Evolutionary conservation across 352 stramenopile genomes (phyloP).

Genomic region (Pythium vanterpoolii): DNA sequence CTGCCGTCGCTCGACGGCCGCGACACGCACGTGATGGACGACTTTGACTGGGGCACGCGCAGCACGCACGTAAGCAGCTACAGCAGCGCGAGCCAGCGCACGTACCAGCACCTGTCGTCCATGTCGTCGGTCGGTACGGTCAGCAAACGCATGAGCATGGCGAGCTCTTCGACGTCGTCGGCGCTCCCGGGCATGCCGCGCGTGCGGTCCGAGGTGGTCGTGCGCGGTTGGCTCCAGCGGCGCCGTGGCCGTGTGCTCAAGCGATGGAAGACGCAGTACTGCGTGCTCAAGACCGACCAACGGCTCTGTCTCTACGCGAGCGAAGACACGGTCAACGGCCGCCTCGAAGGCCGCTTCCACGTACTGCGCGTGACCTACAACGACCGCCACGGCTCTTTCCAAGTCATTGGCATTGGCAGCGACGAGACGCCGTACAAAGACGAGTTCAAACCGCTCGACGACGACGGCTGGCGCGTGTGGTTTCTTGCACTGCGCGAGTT

Average conservation of each 20-base stretch:
- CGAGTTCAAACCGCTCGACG: slow-evolving; percentile 38
- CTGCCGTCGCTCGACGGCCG: slow-evolving; percentile 8
- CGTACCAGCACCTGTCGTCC: slow-evolving; percentile 1
- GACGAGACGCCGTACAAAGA: slow-evolving; percentile 43
- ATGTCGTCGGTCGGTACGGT: slow-evolving; percentile 4
- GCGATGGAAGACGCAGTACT: slow-evolving; percentile 58
- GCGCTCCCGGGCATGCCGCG: background rate
- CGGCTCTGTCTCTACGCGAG: slow-evolving; percentile 50
- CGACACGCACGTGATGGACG: slow-evolving; percentile 23
- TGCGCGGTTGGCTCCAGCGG: slow-evolving; percentile 51
- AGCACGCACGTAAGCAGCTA: slow-evolving; percentile 2
- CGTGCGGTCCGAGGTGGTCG: slow-evolving; percentile 25
- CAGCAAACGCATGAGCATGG: slow-evolving; percentile 18
- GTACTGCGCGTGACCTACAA: slow-evolving; percentile 44
- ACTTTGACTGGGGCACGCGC: slow-evolving; percentile 26
- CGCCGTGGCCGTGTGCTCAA: slow-evolving; percentile 49
- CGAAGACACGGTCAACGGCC: slow-evolving; percentile 54
- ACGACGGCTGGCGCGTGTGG: slow-evolving; percentile 40
- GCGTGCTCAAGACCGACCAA: slow-evolving; percentile 50
- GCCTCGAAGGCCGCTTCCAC: slow-evolving; percentile 42
- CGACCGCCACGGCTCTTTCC: slow-evolving; percentile 48
- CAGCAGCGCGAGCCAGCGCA: slow-evolving; percentile 1
- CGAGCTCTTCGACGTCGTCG: slow-evolving; percentile 19
- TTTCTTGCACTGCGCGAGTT: slow-evolving; percentile 45
- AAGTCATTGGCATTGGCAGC: slow-evolving; percentile 43